Conservation (phyloP, 257 asterid species). For the Przewalskia tangutica region DNA sequence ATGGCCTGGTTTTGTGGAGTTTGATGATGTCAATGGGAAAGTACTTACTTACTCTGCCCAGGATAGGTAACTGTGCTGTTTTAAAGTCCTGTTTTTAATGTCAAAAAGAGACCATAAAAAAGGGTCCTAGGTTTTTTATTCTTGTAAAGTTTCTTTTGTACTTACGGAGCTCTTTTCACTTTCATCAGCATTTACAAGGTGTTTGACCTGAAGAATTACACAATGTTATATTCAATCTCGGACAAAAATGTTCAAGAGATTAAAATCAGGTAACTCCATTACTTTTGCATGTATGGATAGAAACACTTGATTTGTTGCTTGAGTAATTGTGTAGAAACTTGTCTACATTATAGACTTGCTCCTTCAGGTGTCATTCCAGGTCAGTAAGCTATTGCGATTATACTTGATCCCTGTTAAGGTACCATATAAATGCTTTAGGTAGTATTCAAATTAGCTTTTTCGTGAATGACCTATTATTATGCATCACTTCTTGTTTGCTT, state of each 20-base stretch:
- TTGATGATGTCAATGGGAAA: conserved; percentile 96
- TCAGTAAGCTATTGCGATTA: neutral
- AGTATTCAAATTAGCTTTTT: neutral
- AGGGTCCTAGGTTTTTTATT: neutral
- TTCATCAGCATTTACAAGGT: conserved; percentile 69
- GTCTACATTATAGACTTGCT: neutral
- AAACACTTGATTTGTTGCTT: neutral
- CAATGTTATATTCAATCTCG: conserved; percentile 89
- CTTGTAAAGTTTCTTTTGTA: conserved; percentile 1
- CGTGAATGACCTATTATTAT: neutral
- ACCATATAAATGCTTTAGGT: neutral
- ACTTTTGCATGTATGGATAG: neutral
- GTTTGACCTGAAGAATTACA: conserved; percentile 52
- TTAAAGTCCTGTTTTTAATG: neutral
- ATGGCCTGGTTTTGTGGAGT: conserved; percentile 99
- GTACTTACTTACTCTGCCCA: conserved; percentile 97
- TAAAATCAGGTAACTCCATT: conserved; percentile 32
- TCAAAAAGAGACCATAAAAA: neutral
- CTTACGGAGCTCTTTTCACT: conserved; percentile 11
- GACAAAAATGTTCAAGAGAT: conserved; percentile 78
- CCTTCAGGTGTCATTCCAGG: neutral
- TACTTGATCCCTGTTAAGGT: neutral
- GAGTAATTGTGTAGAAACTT: neutral
- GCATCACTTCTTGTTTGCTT: neutral
- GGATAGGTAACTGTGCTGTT: conserved; percentile 45